Evolutionary conservation across 371 early-diverging fungal genomes (phyloP), one percentile per base, ranked within the genome.

Genomic region (Encephalitozoon hellem): DNA sequence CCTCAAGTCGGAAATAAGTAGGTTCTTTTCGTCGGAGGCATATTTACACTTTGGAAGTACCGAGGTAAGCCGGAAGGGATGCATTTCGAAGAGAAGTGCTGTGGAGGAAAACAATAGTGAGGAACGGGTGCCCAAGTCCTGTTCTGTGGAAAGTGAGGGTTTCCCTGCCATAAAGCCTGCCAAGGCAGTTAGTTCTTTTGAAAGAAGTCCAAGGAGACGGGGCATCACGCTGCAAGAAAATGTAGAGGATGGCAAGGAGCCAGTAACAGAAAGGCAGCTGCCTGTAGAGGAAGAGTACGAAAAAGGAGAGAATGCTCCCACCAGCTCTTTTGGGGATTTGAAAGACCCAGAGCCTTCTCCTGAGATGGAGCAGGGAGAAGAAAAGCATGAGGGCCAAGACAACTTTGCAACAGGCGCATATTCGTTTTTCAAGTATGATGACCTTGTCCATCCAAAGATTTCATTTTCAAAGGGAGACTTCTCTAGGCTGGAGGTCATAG

Each of bases 401-500:
- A 11, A 5, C n/a, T 15, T 41, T 2, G 23, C 67, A 49, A 28
- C 59, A 32, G 28, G 25, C 0, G 67, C 67, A 42, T 67, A 45
- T 47, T 49, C 49, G 21, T 26, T 69, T 30, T 52, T 51, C 21
- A 45, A 38, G 12, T 4, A 49, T n/a, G 39, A 43, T 25, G 69
- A 74, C 74, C 39, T 53, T 9, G 12, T 41, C 18, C 26, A 23
- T 2, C 32, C 67, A 21, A 51, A 63, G 23, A 26, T 80, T 26
- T 39, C 23, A 18, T 34, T 80, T 23, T 49, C 25, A 59, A 93
- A 94, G 80, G 65, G 71, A 0, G 95, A 96, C 77, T 94, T 98
- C 83, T 67, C 55, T 11, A 68, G 79, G 4, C 93, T 98, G 91
- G 68, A 88, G 52, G 84, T 97, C 4, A 59, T 96, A 2, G 98